These are phyloP conservation scores for Leccinum longicurvipes DNA, from an alignment of 768 basidiomycete species.

Conservation along the genomic window DNA sequence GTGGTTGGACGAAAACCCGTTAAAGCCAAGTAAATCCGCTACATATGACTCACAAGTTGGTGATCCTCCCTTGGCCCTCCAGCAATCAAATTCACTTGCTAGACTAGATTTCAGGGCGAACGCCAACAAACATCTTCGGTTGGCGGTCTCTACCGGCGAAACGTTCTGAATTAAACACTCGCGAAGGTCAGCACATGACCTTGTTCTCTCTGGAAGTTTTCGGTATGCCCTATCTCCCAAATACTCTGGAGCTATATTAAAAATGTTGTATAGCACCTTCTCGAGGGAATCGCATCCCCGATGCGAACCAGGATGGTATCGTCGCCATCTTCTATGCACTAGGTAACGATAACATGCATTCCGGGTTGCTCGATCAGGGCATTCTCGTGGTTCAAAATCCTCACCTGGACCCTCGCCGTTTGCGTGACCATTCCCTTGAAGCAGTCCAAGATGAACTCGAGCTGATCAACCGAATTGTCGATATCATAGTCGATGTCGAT, in stretches of 20 bases:
- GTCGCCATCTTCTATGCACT: constrained; percentile 71
- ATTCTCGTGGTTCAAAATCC: constrained; percentile 50
- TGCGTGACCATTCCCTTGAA: constrained; percentile 48
- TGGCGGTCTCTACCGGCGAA: constrained; percentile 54
- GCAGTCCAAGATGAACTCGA: constrained; percentile 70
- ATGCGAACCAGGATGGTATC: constrained; percentile 57
- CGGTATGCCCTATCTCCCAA: constrained; percentile 47
- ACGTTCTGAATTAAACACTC: constrained; percentile 37
- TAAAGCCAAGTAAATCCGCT: constrained; percentile 12
- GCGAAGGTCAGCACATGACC: constrained; percentile 73
- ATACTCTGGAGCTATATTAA: neutral
- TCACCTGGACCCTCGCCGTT: constrained; percentile 37
- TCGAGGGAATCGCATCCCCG: constrained; percentile 53
- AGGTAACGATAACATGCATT: constrained; percentile 41
- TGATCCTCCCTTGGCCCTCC: neutral
- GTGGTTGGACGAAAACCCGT: constrained; percentile 45
- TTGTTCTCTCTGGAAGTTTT: constrained; percentile 83
- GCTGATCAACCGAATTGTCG: constrained; percentile 71
- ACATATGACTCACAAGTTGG: constrained; percentile 52
- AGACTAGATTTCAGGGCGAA: constrained; percentile 67
- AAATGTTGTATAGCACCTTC: constrained; percentile 49
- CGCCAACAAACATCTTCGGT: constrained; percentile 70
- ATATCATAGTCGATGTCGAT: constrained; percentile 72
- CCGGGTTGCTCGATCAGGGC: constrained; percentile 37
- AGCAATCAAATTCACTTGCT: neutral